Evolutionary conservation across 2,329 filamentous ascomycete genomes (phyloP), one percentile per base, ranked within the genome.

Genomic region (Colletotrichum falcatum): DNA sequence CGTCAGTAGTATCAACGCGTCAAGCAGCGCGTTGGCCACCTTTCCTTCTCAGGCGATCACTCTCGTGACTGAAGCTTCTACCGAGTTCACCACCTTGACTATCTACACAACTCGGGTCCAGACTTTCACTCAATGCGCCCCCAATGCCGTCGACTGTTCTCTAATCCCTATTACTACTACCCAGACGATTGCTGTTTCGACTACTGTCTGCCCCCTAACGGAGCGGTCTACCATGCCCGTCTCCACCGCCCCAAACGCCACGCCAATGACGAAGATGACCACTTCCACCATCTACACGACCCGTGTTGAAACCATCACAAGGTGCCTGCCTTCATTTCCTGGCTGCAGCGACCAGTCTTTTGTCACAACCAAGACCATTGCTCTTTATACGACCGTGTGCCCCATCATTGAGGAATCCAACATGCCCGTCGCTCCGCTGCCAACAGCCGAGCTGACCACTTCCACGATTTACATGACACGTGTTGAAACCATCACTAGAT

Each of bases 81-180:
- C 35, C 12, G 28, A 37, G 54, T 58, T 75, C 66, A 75, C 74
- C 23, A 81, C 80, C 30, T 82, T 79, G 61, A 81, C 81, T 18
- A 76, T 84, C 63, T 83, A 79, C 75, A 79, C 79, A 56, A 83
- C 80, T 16, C 73, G 72, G 7, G 75, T 88, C 73, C 82, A 86
- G 73, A 90, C 87, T 16, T 81, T 89, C 78, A 89, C 85, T 75
- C 85, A 83, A 54, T 90, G 88, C 78, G 84, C 82, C 58, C 80
- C 87, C 23, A 75, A 75, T 14, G 77, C 82, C 3, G 76, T 75
- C 53, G 75, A 81, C 77, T 83, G 81, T 75, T 79, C 81, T 12
- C 76, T 66, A 8, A 74, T 73, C 26, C 73, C 76, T 30, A 74
- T 78, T 30, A 77, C 82, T 44, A 81, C 79, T n/a, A 84, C 82